A percentile compares a stretch with the other conserved stretches of the same genome.
phyloP scores from a whole-genome alignment of 2,329 filamentous ascomycete species.

The Scleromitrula shiraiana region DNA sequence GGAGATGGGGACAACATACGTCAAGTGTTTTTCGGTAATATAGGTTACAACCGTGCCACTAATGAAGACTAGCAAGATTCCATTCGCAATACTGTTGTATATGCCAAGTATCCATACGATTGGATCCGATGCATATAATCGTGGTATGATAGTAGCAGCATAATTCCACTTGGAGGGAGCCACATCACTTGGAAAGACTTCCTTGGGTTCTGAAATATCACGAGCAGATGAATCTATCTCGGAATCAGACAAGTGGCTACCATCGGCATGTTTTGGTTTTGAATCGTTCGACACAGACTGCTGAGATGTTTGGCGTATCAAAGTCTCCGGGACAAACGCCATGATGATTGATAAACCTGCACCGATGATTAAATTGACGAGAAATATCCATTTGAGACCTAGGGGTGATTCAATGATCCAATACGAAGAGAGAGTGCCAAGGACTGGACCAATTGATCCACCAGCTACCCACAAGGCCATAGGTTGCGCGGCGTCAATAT shows the following conservation, averaged over 20 bases:
- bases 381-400: constrained; percentile 34
- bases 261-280: neutral
- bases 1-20: neutral
- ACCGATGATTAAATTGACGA: constrained; percentile 35
- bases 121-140: neutral
- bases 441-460: neutral
- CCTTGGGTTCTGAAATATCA: too few relatives aligned
- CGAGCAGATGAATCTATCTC: neutral
- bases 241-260: neutral
- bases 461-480: constrained; percentile 36
- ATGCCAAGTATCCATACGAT: neutral
- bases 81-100: neutral
- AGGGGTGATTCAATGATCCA: constrained; percentile 32
- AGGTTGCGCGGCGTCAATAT: constrained; percentile 33
- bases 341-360: constrained; percentile 29
- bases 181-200: neutral
- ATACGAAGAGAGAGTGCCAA: neutral
- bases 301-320: constrained; percentile 23
- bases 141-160: neutral
- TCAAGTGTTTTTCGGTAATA: neutral
- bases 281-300: neutral
- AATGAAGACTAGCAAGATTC: neutral
- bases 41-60: neutral
- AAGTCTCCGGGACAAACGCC: constrained; percentile 31
- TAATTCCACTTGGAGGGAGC: neutral